These are phyloP conservation scores for Fusarium secorum DNA, from an alignment of 2,329 filamentous ascomycete species.

Conservation along the genomic window DNA sequence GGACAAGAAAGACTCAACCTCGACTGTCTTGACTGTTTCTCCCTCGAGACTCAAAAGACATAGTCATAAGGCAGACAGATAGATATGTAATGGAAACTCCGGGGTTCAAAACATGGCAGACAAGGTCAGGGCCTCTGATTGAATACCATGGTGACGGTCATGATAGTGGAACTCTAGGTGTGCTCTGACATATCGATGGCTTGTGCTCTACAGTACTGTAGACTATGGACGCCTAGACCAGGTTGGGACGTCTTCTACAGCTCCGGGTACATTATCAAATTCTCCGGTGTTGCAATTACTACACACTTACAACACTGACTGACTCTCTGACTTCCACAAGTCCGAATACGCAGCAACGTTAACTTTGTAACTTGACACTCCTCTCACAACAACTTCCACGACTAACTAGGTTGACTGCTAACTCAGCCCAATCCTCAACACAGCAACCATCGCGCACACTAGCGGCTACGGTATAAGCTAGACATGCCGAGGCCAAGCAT, in stretches of 20 bases:
- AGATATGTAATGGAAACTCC: conserved; percentile 2
- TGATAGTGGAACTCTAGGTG: conserved; percentile 30
- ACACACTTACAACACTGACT: neutral
- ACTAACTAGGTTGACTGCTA: neutral
- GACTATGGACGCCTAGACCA: neutral
- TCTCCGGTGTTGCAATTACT: conserved; percentile 10
- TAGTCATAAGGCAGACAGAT: neutral
- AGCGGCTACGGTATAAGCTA: conserved; percentile 25
- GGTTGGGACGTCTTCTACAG: conserved; percentile 11
- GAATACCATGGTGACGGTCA: conserved; percentile 36
- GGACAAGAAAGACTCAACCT: neutral
- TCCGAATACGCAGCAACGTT: conserved; percentile 26
- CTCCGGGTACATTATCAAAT: conserved; percentile 21
- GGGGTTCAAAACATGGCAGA: conserved; percentile 1
- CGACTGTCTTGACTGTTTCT: neutral
- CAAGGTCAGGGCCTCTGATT: conserved; percentile 6
- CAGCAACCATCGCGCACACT: conserved; percentile 6
- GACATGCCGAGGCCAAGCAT: conserved; percentile 35
- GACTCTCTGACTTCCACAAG: neutral
- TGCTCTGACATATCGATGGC: conserved; percentile 31
- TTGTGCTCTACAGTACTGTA: conserved; percentile 15
- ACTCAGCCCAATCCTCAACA: neutral
- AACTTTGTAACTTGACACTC: neutral
- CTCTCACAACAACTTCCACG: neutral
- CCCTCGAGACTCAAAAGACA: neutral